Base-by-base conservation (phyloP, 148 eudicot species). In the Rhododendron vialii region DNA sequence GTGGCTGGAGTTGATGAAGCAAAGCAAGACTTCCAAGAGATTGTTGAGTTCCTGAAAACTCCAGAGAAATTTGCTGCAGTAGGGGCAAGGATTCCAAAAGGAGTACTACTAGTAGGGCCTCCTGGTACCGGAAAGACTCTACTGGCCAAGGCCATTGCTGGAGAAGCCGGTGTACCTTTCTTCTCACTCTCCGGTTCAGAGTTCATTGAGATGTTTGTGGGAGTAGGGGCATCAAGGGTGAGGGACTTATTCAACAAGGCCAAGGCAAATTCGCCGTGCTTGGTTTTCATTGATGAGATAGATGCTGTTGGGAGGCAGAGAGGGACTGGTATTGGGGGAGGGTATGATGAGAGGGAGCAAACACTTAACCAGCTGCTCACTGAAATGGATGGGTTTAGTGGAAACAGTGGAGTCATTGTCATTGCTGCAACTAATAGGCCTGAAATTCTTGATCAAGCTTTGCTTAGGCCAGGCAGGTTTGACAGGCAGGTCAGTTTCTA, bases 1-100 rank as follows among this genome's bases (percentile, higher is more conserved):
- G 95, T 96, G 20, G 98, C 98, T 53, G 98, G 98, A 84, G 91
- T 96, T 26, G 98, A 96, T 53, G 98, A 96, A 88, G 98, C 98
- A 79, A 96, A 96, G 87, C 95, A 93, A 88, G 98, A 96, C 50
- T 94, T 96, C 48, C 92, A 90, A 80, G 98, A 96, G 86, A 92
- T 96, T 9, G 94, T 96, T 0, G 98, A 92, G 88, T 96, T 96
- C 88, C 84, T 96, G 18, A 92, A 88, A 80, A 93, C 93, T 43
- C 95, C 98, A 13, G 94, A 93, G 22, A 93, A 94, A 82, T 96
- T 94, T 85, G 86, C 94, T 43, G 88, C 94, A 84, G 90, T 94
- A 13, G 98, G 98, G 18, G 98, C 98, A 55, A 92, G 78, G 53
- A 93, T 94, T 80, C 98, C 96, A 0, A 96, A 94, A 84, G 98